These are phyloP conservation scores for Aristolochia contorta DNA, from an alignment of 164 flowering plant species.

Conservation along the genomic window DNA sequence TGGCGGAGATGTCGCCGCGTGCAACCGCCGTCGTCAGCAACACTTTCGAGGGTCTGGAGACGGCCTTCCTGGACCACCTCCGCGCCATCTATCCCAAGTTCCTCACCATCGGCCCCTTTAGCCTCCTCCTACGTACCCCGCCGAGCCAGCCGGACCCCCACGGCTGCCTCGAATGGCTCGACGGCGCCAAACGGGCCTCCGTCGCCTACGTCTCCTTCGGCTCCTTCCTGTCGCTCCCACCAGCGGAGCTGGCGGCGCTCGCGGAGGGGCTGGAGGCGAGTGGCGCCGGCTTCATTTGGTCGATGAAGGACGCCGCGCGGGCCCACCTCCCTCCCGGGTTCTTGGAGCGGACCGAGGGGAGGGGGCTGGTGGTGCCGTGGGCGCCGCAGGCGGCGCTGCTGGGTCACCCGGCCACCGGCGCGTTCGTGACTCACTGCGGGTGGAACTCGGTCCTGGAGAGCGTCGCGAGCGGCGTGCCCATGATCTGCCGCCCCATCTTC, in stretches of 20 bases:
- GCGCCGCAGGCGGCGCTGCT: slow-evolving; percentile 22
- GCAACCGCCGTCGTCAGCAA: slow-evolving; percentile 33
- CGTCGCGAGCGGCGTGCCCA: slow-evolving; percentile 21
- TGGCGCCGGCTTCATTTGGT: slow-evolving; percentile 19
- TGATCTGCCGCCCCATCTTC: slow-evolving; percentile 23
- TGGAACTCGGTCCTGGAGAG: slow-evolving; percentile 31
- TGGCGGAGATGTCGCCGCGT: slow-evolving; percentile 25
- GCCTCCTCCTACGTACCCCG: slow-evolving; percentile 15
- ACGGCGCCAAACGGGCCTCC: slow-evolving; percentile 16
- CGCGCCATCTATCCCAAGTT: slow-evolving; percentile 17
- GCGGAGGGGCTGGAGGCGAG: slow-evolving; percentile 26
- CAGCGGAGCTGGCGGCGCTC: slow-evolving; percentile 18
- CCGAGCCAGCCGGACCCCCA: slow-evolving; percentile 9
- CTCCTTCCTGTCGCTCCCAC: slow-evolving; percentile 15
- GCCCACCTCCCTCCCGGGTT: slow-evolving; percentile 16
- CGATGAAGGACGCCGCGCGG: slow-evolving; percentile 8
- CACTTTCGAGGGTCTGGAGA: slow-evolving; percentile 40
- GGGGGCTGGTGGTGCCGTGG: slow-evolving; percentile 25
- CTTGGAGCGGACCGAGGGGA: slow-evolving; percentile 7
- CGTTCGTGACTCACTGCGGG: slow-evolving; percentile 24
- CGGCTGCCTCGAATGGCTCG: slow-evolving; percentile 42
- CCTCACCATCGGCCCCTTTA: slow-evolving; percentile 38
- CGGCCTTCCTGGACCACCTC: slow-evolving; percentile 16
- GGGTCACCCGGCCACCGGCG: slow-evolving; percentile 16
- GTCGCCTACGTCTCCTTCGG: slow-evolving; percentile 63